Evolutionary conservation across 768 basidiomycete species (phyloP).

Genomic region (Hericium rajendrae): DNA sequence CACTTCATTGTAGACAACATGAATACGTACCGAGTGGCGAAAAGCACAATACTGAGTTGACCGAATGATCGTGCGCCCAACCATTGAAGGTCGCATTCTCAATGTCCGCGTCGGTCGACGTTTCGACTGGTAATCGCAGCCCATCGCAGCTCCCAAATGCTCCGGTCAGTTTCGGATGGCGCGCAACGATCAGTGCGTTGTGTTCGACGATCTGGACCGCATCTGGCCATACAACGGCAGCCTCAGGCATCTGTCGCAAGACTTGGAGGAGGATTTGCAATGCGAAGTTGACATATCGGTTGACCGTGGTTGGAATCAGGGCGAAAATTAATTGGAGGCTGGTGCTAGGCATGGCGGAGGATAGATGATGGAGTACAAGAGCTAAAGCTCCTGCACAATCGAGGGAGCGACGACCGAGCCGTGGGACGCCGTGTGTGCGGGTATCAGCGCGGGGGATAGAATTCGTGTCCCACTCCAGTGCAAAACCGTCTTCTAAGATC

Average conservation of each 20-base stretch:
- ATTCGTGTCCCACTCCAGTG: conserved; percentile 7
- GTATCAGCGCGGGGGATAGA: conserved; percentile 26
- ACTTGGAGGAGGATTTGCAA: conserved; percentile 13
- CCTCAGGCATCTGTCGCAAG: not conserved
- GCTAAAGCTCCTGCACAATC: conserved; percentile 32
- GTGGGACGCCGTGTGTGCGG: conserved; percentile 13
- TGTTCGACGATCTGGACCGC: not conserved
- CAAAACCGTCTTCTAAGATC: conserved; percentile 27
- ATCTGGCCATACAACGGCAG: not conserved
- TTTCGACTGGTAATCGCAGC: not conserved
- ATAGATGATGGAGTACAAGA: conserved; percentile 31
- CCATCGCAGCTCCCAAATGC: not conserved
- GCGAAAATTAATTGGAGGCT: conserved; percentile 34
- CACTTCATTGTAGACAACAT: not conserved
- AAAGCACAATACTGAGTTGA: not conserved
- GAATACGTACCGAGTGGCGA: not conserved
- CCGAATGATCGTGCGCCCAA: not conserved
- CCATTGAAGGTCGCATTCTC: conserved; percentile 1
- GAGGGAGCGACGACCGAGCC: conserved; percentile 21
- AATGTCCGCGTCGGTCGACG: not conserved
- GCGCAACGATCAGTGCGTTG: not conserved
- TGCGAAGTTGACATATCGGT: conserved; percentile 26
- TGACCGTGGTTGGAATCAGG: conserved; percentile 27
- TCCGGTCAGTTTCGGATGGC: not conserved
- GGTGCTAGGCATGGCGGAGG: conserved; percentile 29